Evolutionary conservation across 805 yeast genomes (phyloP).

Genomic region (Pichia pseudocactophila): DNA sequence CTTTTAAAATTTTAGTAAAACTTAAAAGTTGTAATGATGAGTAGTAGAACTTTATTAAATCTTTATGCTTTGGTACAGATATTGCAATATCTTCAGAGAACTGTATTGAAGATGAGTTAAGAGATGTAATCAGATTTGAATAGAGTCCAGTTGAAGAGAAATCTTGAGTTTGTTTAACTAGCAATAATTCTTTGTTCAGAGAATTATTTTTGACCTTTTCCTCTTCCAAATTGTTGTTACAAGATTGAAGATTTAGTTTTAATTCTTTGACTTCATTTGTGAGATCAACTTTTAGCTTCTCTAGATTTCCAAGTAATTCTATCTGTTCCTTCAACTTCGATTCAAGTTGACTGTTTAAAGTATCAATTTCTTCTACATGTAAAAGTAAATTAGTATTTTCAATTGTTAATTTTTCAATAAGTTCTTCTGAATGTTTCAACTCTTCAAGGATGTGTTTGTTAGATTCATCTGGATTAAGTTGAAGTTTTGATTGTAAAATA

Average conservation of each 20-base stretch:
- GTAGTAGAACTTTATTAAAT: background rate
- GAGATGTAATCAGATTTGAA: background rate
- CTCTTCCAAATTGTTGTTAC: too few relatives aligned
- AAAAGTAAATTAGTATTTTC: constrained; percentile 18
- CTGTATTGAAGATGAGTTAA: background rate
- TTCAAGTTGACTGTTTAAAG: background rate
- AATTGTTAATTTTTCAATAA: constrained; percentile 10
- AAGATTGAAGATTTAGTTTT: background rate
- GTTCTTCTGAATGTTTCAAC: constrained; percentile 4
- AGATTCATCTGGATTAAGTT: background rate
- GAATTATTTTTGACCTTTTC: background rate
- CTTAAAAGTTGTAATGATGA: background rate
- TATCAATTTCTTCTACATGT: background rate
- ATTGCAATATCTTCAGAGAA: too few relatives aligned
- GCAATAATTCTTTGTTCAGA: background rate
- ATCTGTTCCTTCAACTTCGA: background rate
- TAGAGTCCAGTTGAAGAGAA: background rate
- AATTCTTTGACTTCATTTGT: background rate
- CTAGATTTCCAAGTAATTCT: background rate
- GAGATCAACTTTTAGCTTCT: constrained; percentile 2
- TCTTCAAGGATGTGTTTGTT: background rate
- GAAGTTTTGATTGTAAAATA: constrained; percentile 13
- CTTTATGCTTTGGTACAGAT: too few relatives aligned
- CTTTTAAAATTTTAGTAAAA: background rate
- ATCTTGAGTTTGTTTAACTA: too few relatives aligned